A percentile compares a stretch with the other conserved stretches of the same genome.
Evolutionary conservation across 805 yeast genomes (phyloP).

Genomic region (Cyberlindnera euphorbiae): DNA sequence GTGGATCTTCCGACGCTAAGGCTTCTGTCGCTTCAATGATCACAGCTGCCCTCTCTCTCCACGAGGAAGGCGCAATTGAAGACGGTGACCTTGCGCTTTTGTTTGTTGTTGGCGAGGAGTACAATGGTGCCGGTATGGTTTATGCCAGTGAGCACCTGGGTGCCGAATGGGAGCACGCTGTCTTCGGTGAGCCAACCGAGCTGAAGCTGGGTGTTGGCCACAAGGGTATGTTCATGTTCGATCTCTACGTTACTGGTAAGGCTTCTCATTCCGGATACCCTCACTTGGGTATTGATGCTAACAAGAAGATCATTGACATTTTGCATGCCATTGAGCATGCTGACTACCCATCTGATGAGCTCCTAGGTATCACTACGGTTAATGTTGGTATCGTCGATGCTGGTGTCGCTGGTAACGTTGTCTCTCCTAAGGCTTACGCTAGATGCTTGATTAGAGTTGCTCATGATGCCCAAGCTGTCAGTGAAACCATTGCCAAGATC

Average conservation of each 20-base stretch:
- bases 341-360: conserved; percentile 44
- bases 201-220: conserved; percentile 65
- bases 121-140: conserved; percentile 60
- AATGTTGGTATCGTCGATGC: conserved; percentile 55
- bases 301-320: conserved; percentile 47
- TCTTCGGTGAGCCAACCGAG: conserved; percentile 78
- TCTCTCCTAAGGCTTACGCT: conserved; percentile 56
- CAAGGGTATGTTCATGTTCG: conserved; percentile 48
- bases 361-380: conserved; percentile 57
- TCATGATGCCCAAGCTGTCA: conserved; percentile 36
- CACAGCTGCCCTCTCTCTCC: conserved; percentile 45
- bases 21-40: conserved; percentile 63
- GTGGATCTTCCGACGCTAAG: conserved; percentile 72
- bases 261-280: conserved; percentile 71
- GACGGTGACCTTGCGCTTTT: conserved; percentile 56
- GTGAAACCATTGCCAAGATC: conserved; percentile 26
- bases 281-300: conserved; percentile 59
- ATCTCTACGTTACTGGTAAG: conserved; percentile 44
- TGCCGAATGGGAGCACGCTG: conserved; percentile 51
- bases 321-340: conserved; percentile 40
- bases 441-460: conserved; percentile 50
- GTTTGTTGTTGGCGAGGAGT: conserved; percentile 69
- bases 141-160: conserved; percentile 32
- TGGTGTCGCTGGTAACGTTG: conserved; percentile 64
- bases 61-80: conserved; percentile 31